phyloP scores from a whole-genome alignment of 148 eudicot species.

The Heliamphora exappendiculata region DNA sequence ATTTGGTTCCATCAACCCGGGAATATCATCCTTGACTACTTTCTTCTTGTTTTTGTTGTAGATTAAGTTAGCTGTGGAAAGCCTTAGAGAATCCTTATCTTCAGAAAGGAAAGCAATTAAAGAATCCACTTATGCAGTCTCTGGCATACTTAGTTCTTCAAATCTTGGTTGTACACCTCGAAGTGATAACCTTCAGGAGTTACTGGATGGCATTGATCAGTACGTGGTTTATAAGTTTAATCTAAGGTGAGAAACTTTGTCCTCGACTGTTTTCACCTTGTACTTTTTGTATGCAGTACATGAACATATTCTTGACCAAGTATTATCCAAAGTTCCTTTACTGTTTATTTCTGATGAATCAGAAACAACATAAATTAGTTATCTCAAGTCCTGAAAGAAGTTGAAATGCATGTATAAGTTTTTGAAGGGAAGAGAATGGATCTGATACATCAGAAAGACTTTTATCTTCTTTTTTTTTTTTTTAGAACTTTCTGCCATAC shows the following conservation, averaged over 20 bases:
- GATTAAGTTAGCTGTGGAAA: conserved; percentile 52
- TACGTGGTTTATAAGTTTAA: conserved; percentile 52
- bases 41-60: conserved; percentile 17
- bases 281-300: neutral
- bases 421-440: neutral
- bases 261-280: neutral
- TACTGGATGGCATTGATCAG: conserved; percentile 44
- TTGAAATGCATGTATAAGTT: neutral
- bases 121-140: conserved; percentile 58
- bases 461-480: neutral
- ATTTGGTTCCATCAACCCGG: neutral
- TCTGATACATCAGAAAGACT: neutral
- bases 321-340: neutral
- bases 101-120: conserved; percentile 45
- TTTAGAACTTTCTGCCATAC: neutral
- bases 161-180: conserved; percentile 56
- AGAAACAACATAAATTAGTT: neutral
- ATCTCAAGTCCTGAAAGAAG: neutral
- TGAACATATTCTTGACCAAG: neutral
- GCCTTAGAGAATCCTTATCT: conserved; percentile 43
- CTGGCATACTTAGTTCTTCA: conserved; percentile 56
- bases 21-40: neutral
- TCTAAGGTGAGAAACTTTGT: conserved; percentile 36
- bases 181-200: conserved; percentile 59
- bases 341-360: neutral